Evolutionary conservation across 257 asterid genomes (phyloP).

Genomic region (Craterostigma plantagineum): DNA sequence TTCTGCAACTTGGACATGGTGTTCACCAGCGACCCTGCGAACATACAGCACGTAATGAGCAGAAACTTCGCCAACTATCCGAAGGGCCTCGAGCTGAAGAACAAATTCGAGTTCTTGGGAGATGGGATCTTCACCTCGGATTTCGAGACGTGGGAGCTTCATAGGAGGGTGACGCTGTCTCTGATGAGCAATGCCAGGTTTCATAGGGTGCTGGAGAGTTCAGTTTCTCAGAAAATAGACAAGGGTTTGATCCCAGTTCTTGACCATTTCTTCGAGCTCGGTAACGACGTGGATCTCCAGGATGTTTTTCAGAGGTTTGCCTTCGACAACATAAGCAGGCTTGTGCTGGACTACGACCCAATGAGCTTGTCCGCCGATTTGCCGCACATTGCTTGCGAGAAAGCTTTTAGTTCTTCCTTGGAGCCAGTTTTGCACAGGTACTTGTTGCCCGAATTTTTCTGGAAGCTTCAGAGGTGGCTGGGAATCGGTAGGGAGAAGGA

Average conservation of each 20-base stretch:
- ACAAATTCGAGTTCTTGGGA: constrained; percentile 23
- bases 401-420: constrained; percentile 19
- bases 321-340: constrained; percentile 17
- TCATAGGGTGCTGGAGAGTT: constrained; percentile 3
- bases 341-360: constrained; percentile 22
- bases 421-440: constrained; percentile 26
- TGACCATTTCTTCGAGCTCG: too few species aligned
- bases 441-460: constrained; percentile 19
- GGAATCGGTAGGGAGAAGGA: constrained; percentile 26
- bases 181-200: constrained; percentile 9
- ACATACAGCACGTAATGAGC: constrained; percentile 25
- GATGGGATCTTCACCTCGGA: constrained; percentile 32
- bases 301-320: constrained; percentile 31
- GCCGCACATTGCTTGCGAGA: constrained; percentile 22
- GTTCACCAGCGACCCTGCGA: constrained; percentile 25
- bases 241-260: constrained; percentile 18
- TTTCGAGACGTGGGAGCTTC: constrained; percentile 26
- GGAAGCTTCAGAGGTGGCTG: constrained; percentile 34
- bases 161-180: constrained; percentile 17
- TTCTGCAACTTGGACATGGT: constrained; percentile 21
- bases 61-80: constrained; percentile 21
- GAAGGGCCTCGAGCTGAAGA: constrained; percentile 23
- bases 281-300: constrained; percentile 18
- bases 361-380: constrained; percentile 12
- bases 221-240: constrained; percentile 13